Evolutionary conservation across 78 protist genomes (phyloP).

Genomic region (Trichosphaerium sp.): DNA sequence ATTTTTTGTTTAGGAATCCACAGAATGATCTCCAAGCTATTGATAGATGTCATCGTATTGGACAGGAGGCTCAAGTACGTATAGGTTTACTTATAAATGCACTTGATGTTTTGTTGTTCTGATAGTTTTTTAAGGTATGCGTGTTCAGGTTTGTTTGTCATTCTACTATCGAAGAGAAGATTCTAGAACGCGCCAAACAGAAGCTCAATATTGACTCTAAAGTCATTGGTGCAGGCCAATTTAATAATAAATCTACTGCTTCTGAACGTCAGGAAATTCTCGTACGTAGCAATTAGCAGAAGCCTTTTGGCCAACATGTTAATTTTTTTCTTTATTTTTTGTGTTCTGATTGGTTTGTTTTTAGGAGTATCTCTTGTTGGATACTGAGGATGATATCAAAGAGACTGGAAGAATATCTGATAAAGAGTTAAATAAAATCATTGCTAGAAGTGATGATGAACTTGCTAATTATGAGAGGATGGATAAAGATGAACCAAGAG

Average conservation of each 20-base stretch:
- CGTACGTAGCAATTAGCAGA: not conserved
- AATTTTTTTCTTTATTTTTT: not conserved
- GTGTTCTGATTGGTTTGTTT: no score
- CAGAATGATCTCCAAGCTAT: slow-evolving; percentile 75
- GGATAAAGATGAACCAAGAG: slow-evolving; percentile 12
- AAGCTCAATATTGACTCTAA: slow-evolving; percentile 78
- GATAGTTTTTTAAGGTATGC: slow-evolving; percentile 3
- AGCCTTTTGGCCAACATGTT: not conserved
- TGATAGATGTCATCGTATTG: slow-evolving; percentile 93
- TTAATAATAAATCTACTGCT: slow-evolving; percentile 47
- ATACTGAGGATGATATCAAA: slow-evolving; percentile 16
- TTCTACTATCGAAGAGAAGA: slow-evolving; percentile 69
- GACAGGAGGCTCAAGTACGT: slow-evolving; percentile 86
- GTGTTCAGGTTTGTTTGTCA: slow-evolving; percentile 81
- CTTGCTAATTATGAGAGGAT: not conserved
- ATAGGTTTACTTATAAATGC: not conserved
- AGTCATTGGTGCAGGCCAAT: slow-evolving; percentile 78
- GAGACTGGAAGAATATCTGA: slow-evolving; percentile 19
- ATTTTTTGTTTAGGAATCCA: no score
- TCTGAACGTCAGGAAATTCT: slow-evolving; percentile 32
- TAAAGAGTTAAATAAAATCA: no score
- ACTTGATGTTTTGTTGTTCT: not conserved
- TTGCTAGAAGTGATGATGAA: no score
- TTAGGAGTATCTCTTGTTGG: slow-evolving; percentile 11
- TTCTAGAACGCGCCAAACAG: slow-evolving; percentile 70